Evolutionary conservation across 441 rosid genomes (phyloP), one percentile per base, ranked within the genome.

Genomic region (Codiaeum variegatum): DNA sequence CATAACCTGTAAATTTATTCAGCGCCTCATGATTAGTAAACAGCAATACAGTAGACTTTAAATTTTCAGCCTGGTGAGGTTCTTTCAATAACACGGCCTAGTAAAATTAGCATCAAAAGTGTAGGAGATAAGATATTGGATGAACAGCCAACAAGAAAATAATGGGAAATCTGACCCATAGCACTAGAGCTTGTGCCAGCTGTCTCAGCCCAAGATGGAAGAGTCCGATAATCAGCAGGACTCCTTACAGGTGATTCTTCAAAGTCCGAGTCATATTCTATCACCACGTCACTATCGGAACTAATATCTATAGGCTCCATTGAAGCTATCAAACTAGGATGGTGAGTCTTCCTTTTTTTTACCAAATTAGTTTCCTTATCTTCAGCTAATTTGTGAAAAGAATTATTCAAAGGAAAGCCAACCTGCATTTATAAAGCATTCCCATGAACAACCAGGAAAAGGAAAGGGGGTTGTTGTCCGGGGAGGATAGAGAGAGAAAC

Each of bases 231-330:
- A 72, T 24, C 71, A 52, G 34, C 55, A 18, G 77, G 44, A 60
- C 67, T 69, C 24, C 72, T 59, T 61, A 67, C 38, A 47, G 82
- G 75, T 64, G 82, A 81, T 47, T 47, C 1, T 60, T 62, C 74
- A 66, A 44, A 31, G 32, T 75, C 81, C 67, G 54, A 19, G 64
- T 70, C 62, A 49, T 86, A 80, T 26, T 76, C 86, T 34, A 75
- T 62, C 56, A 83, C 88, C 34, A 67, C 68, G 13, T 89, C 97
- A 72, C 87, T 85, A 72, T 87, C 90, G 67, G 93, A 86, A 77
- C 91, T 88, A 47, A 88, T 86, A 74, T 87, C 86, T 77, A 92
- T 90, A 44, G 84, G 83, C 55, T 81, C 82, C 79, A 78, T 82
- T 59, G 78, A 59, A 42, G 76, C 83, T 83, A 83, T 58, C 67